Base-by-base conservation (phyloP, 495 filamentous ascomycete genomes). In the Staphylotrichum tortipilum region DNA sequence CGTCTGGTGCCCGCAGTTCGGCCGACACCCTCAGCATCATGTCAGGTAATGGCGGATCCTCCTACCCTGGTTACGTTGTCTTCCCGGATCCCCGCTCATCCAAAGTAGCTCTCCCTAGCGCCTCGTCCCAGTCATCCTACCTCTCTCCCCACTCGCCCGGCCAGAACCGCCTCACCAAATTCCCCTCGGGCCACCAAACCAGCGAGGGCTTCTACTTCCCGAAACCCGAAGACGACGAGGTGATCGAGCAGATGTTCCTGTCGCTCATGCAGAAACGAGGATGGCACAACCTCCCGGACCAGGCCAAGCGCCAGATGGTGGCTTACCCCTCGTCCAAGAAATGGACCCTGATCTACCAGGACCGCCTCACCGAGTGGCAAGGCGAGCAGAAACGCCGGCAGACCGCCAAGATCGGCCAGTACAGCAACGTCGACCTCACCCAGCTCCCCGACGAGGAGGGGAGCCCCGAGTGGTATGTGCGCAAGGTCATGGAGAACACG, bases 401-500 rank as follows among this genome's bases (percentile, higher is more conserved):
- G 50, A 84, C 82, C 50, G 80, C 85, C 19, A 79, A 81, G 47
- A 78, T 85, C 52, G 81, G 79, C 19, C 74, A 82, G 44, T 81
- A 81, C 36, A 61, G 62, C 39, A 71, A 63, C 22, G 56, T 75
- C 57, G 74, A 78, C 42, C 73, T 89, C 37, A 71, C 89, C 26
- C 77, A 78, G 39, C 76, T 82, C 46, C 88, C 88, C 5, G 88
- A 94, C 60, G 91, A 96, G 59, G 92, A 97, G 62, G 94, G 88
- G 18, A 94, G 85, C 48, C 92, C 92, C 3, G 94, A 98, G 69
- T 98, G 91, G 91, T 98, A 92, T 71, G 94, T 98, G 17, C 85
- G 84, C 62, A 94, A 88, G 68, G 87, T 98, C 30, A 88, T 97
- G 88, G 89, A 95, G 54, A 92, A 95, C 63, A 86, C 78, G 24